Conservation (phyloP, 139 green algal species). For the Trebouxia sp. region DNA sequence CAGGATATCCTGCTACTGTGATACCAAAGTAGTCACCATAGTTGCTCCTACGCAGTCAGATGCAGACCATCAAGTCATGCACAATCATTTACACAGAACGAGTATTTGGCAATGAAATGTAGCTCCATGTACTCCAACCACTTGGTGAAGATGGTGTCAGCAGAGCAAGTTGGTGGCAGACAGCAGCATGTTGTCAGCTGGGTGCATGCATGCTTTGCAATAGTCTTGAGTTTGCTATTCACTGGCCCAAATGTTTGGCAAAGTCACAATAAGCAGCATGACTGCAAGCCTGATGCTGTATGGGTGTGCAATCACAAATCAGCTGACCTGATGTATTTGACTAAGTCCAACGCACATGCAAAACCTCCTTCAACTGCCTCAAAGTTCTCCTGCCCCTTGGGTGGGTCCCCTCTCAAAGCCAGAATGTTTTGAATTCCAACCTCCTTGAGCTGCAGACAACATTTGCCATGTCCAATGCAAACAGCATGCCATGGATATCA, state of each 20-base stretch:
- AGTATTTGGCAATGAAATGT: too few species aligned
- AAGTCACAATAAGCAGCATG: background rate
- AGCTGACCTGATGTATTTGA: conserved; percentile 86
- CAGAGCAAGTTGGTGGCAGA: too few species aligned
- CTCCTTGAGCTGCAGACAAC: conserved; percentile 71
- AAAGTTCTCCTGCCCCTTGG: conserved; percentile 89
- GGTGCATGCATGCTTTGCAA: too few species aligned
- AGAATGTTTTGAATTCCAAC: conserved; percentile 94
- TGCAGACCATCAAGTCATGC: background rate
- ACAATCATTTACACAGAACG: background rate
- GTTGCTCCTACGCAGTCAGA: conserved; percentile 48
- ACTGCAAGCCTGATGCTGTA: background rate
- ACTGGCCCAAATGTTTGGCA: too few species aligned
- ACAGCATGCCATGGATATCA: background rate
- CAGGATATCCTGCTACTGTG: conserved; percentile 89
- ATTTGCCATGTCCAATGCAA: background rate
- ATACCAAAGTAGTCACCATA: conserved; percentile 97
- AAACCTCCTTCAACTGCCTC: conserved; percentile 89
- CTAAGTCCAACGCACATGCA: conserved; percentile 90
- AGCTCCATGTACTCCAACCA: too few species aligned
- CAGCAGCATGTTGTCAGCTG: too few species aligned
- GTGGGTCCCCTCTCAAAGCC: conserved; percentile 91
- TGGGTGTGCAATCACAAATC: background rate
- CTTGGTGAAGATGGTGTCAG: too few species aligned
- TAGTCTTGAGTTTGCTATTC: too few species aligned